phyloP scores from a whole-genome alignment of 202 grass and related monocot genomes.

The Digitaria exilis region DNA sequence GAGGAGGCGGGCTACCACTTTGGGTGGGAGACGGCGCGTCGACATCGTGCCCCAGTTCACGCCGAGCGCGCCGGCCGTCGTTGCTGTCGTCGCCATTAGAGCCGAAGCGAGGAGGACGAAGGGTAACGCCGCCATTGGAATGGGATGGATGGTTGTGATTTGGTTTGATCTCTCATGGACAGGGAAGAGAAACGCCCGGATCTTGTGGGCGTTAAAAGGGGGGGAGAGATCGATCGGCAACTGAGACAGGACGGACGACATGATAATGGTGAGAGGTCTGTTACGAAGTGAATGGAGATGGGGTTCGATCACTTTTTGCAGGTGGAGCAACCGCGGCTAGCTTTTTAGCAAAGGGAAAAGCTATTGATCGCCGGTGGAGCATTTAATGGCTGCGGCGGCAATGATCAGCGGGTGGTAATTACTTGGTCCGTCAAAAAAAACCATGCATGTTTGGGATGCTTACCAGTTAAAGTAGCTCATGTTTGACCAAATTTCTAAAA shows the following conservation, averaged over 20 bases:
- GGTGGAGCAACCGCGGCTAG: background rate
- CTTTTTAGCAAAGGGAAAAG: conserved; percentile 7
- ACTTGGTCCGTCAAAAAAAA: too few relatives aligned
- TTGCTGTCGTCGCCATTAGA: background rate
- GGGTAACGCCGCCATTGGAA: background rate
- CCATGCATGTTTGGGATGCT: too few relatives aligned
- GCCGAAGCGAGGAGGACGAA: background rate
- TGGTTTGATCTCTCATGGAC: too few relatives aligned
- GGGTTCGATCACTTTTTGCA: background rate
- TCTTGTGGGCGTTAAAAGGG: background rate
- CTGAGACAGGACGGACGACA: background rate
- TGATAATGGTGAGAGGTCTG: background rate
- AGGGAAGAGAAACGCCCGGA: background rate
- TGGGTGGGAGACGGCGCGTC: conserved; percentile 48
- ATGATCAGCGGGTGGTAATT: too few relatives aligned
- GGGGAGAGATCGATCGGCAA: too few relatives aligned
- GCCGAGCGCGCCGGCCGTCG: conserved; percentile 32
- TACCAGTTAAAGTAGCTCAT: too few relatives aligned
- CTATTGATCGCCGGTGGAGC: background rate
- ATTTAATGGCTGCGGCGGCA: background rate
- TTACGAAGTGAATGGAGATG: background rate
- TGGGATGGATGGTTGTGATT: too few relatives aligned
- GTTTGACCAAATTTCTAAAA: too few relatives aligned
- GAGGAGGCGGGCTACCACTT: conserved; percentile 42
- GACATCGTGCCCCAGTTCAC: conserved; percentile 69